phyloP scores from a whole-genome alignment of 2,329 filamentous ascomycete species.

The Myriosclerotinia duriaeana region DNA sequence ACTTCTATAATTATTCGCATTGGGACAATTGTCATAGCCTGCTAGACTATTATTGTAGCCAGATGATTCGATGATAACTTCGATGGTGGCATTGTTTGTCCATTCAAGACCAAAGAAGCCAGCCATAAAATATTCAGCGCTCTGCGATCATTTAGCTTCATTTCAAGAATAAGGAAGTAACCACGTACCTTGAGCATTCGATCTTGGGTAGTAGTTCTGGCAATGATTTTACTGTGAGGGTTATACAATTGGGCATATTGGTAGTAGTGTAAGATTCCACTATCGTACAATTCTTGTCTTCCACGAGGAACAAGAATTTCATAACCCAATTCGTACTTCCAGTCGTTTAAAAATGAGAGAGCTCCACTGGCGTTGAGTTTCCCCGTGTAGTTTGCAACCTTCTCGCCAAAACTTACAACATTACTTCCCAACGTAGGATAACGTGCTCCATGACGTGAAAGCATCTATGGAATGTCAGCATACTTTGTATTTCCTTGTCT shows the following conservation, averaged over 20 bases:
- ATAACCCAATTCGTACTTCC: conserved; percentile 66
- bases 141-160: conserved; percentile 27
- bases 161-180: not conserved
- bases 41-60: conserved; percentile 70
- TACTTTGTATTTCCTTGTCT: not conserved
- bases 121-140: conserved; percentile 72
- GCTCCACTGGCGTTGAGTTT: conserved; percentile 57
- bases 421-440: conserved; percentile 66
- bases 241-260: conserved; percentile 59
- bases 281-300: conserved; percentile 70
- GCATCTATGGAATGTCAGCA: conserved; percentile 53
- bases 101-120: conserved; percentile 77
- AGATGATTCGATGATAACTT: conserved; percentile 64
- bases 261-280: conserved; percentile 69
- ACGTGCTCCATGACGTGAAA: conserved; percentile 70
- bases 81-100: conserved; percentile 69
- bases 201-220: conserved; percentile 72
- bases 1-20: conserved; percentile 50
- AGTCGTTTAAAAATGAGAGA: conserved; percentile 66
- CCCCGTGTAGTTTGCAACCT: conserved; percentile 55
- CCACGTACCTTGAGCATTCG: conserved; percentile 66
- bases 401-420: conserved; percentile 55
- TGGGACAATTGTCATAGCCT: conserved; percentile 66
- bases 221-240: conserved; percentile 69
- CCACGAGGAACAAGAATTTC: conserved; percentile 73